Percentiles rank a stretch among this genome's conserved stretches.
Evolutionary conservation across 2,329 filamentous ascomycete species (phyloP).

Genomic region (Myriangium duriaei): DNA sequence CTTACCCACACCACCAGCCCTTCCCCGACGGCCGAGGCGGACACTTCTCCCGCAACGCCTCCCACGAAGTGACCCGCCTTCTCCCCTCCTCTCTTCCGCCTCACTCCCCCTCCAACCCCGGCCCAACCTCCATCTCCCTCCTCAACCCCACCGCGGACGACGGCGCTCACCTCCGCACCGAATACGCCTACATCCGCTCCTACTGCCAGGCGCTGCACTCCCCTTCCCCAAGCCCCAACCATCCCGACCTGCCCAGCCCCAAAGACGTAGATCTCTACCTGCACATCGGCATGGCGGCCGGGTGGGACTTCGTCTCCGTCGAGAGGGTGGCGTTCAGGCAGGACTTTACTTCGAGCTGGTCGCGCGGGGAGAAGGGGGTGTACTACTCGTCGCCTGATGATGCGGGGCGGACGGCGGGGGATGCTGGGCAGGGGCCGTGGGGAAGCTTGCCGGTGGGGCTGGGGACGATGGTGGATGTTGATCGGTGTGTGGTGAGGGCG

Average conservation of each 20-base stretch:
- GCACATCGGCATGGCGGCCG: constrained; percentile 11
- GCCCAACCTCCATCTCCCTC: constrained; percentile 6
- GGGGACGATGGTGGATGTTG: constrained; percentile 7
- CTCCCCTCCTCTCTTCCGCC: constrained; percentile 4
- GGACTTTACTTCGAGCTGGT: constrained; percentile 8
- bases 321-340: constrained; percentile 11
- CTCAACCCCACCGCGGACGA: constrained; percentile 10
- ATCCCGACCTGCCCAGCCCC: constrained; percentile 8
- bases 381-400: constrained; percentile 9
- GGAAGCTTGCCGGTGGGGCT: constrained; percentile 10
- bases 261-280: constrained; percentile 8
- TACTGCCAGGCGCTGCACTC: constrained; percentile 9
- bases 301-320: constrained; percentile 10
- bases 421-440: constrained; percentile 11
- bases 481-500: constrained; percentile 6
- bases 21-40: constrained; percentile 7
- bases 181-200: constrained; percentile 9
- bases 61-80: constrained; percentile 11
- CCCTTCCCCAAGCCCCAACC: neutral
- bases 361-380: neutral
- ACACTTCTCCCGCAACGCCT: constrained; percentile 7
- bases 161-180: constrained; percentile 4
- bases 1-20: constrained; percentile 6
- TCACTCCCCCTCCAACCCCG: constrained; percentile 5
- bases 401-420: constrained; percentile 8